phyloP scores from a whole-genome alignment of 2,329 filamentous ascomycete genomes.

The Phialocephala sp. region DNA sequence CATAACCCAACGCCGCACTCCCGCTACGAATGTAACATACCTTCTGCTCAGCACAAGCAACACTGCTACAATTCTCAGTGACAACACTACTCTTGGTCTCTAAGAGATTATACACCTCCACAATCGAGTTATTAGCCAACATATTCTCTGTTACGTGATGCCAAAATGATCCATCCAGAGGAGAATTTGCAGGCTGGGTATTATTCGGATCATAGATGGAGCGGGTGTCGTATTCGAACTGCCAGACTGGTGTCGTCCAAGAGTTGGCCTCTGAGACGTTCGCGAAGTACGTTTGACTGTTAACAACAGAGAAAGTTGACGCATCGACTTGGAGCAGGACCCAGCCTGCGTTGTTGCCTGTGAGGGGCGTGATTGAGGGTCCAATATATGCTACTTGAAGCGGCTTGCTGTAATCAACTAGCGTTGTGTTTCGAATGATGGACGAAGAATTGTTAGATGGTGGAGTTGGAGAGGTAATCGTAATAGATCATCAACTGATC shows the following conservation, averaged over 20 bases:
- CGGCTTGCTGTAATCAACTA: conserved; percentile 36
- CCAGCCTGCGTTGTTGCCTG: conserved; percentile 41
- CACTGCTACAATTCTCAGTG: conserved; percentile 31
- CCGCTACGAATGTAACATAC: conserved; percentile 41
- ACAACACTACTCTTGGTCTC: conserved; percentile 36
- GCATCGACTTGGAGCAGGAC: conserved; percentile 38
- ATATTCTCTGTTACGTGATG: conserved; percentile 40
- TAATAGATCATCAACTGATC: conserved; percentile 42
- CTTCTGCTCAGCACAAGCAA: conserved; percentile 36
- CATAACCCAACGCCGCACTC: conserved; percentile 35
- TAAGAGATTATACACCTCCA: conserved; percentile 38
- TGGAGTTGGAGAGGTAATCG: conserved; percentile 28
- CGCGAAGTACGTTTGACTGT: conserved; percentile 41
- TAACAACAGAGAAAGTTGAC: conserved; percentile 39
- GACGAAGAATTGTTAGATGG: background rate
- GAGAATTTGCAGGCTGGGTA: conserved; percentile 33
- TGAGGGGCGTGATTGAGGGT: conserved; percentile 40
- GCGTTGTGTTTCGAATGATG: conserved; percentile 30
- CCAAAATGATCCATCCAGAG: conserved; percentile 42
- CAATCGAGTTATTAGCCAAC: conserved; percentile 34
- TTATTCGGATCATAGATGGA: conserved; percentile 33
- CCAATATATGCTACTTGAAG: conserved; percentile 38
- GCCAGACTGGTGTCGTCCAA: conserved; percentile 40
- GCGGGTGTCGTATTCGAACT: conserved; percentile 41
- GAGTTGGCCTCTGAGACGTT: conserved; percentile 29